Base-by-base conservation (phyloP, 2,329 filamentous ascomycete species). In the Diaporthe caulivora region DNA sequence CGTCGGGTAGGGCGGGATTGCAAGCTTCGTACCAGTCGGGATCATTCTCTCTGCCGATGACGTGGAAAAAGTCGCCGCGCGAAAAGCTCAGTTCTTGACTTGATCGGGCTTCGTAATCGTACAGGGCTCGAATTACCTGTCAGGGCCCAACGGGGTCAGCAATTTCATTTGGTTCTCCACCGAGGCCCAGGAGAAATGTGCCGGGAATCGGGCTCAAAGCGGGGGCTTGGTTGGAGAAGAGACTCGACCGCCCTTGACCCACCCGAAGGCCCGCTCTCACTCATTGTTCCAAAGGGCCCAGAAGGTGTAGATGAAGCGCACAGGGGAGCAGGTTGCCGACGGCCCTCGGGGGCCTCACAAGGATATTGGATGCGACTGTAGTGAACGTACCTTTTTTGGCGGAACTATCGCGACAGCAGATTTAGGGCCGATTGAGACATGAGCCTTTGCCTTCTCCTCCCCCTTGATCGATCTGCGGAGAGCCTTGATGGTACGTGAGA, bases 21-120 rank as follows among this genome's bases (percentile, higher is more conserved):
- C 95, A 98, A 72, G 96, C 97, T 85, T 98, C 97, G 88, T 98
- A 99, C 96, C 97, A 99, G 82, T 98, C 95, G 53, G 87, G 86
- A 82, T 98, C 96, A 87, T 98, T 93, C 86, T 98, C 97, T 83
- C 96, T 93, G 80, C 94, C 95, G 83, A 98, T 96, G 77, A 99
- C 97, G 86, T 98, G 96, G 82, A 99, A 97, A 84, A 98, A 99
- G 83, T 99, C 97, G 80, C 97, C 97, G 81, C 95, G 94, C 77
- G 92, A 95, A 84, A 99, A 99, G 81, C 93, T 93, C 79, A 99
- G 88, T 86, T 98, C 92, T 82, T 96, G 93, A 70, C 85, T 85
- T 74, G 91, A 91, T 80, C 93, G 90, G 74, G 95, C 94, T 80
- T 93, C 90, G 85, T 97, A 97, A 83, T 97, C 94, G 88, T 97